Evolutionary conservation across 352 stramenopile species (phyloP).

Genomic region (Pythium insidiosum): DNA sequence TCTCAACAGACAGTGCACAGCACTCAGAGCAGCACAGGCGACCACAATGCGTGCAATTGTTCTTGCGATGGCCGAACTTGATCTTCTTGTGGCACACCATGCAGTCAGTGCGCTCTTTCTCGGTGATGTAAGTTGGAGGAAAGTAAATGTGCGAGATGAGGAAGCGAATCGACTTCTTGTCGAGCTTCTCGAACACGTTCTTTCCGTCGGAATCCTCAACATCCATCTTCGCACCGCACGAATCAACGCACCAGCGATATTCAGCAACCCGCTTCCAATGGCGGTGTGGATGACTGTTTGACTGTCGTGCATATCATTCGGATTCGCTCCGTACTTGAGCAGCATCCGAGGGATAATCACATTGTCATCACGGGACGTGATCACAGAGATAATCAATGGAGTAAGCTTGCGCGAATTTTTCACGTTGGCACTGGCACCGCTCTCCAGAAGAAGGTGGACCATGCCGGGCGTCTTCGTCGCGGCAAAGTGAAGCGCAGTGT

Average conservation of each 20-base stretch:
- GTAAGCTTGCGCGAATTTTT: conserved; percentile 85
- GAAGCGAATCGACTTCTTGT: conserved; percentile 59
- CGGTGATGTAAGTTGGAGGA: conserved; percentile 79
- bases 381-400: conserved; percentile 81
- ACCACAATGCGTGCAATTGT: conserved; percentile 83
- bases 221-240: conserved; percentile 81
- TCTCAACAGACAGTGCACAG: conserved; percentile 52
- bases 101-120: conserved; percentile 75
- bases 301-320: conserved; percentile 85
- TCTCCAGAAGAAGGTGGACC: conserved; percentile 76
- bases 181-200: conserved; percentile 81
- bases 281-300: conserved; percentile 85
- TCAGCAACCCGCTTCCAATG: conserved; percentile 41
- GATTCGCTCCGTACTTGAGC: conserved; percentile 82
- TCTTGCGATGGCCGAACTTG: conserved; percentile 79
- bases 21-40: conserved; percentile 71
- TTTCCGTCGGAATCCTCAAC: conserved; percentile 78
- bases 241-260: conserved; percentile 77
- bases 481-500: conserved; percentile 81
- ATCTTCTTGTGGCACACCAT: conserved; percentile 86
- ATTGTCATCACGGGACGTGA: conserved; percentile 77
- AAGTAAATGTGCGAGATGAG: conserved; percentile 84
- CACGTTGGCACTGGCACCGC: conserved; percentile 69
- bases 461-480: conserved; percentile 80
- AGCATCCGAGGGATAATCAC: conserved; percentile 84